Evolutionary conservation across 495 filamentous ascomycete species (phyloP), one percentile per base, ranked within the genome.

Genomic region (Xylaria curta): DNA sequence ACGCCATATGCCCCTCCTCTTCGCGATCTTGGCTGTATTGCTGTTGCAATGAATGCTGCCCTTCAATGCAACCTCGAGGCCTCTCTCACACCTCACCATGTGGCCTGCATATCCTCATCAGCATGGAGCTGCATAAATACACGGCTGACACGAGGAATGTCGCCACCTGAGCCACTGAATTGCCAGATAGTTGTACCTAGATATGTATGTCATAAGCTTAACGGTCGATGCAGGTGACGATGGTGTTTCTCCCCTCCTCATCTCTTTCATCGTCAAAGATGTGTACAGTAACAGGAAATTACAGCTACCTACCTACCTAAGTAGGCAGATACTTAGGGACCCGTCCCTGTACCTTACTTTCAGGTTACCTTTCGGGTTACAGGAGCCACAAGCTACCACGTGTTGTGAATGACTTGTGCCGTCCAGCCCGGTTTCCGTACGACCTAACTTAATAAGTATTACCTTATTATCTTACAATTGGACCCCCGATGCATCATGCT

Each of bases 61-160:
- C 53, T 40, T 40, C 67, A 49, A 66, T 71, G 69, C 69, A 66
- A 71, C 69, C 60, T 61, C 24, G 49, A 58, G 58, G 40, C 69
- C 36, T 64, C 38, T 64, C 60, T 70, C 68, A 64, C 68, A 70
- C 68, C 68, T 70, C 68, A 70, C 68, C 68, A 70, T 64, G 68
- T 64, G 68, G 59, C 68, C 59, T 70, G 59, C 68, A 64, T 70
- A 70, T 70, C 24, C 21, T 64, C 47, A 53, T 64, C 56, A 42
- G 36, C 58, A 64, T 60, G 47, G 36, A 61, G 68, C 40, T 64
- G 68, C 68, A 70, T 70, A 56, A 64, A 70, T 60, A 47, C 68
- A 70, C 68, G 47, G 68, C 68, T 70, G 68, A 64, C 68, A 70
- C 59, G 68, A 70, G 58, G 68, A 61, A 44, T 46, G 68, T 53